Conservation (phyloP, 306 rosid species). For the Astragalus glycyphyllos region DNA sequence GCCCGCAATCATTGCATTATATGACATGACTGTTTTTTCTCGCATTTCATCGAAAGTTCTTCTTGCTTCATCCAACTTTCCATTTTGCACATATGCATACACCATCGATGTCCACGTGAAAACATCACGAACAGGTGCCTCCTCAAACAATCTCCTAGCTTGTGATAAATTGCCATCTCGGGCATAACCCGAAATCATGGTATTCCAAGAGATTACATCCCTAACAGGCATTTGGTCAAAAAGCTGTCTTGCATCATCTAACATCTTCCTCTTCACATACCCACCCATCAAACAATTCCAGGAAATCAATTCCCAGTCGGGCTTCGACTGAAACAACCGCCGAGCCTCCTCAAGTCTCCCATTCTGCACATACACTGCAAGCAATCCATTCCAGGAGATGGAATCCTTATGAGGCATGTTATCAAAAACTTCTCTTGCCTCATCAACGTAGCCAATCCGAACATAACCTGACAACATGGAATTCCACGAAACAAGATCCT, state of each 20-base stretch:
- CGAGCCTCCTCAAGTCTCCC: slow-evolving; percentile 68
- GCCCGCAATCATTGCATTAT: slow-evolving; percentile 79
- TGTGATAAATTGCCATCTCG: slow-evolving; percentile 60
- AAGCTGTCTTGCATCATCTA: slow-evolving; percentile 59
- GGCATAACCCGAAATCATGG: slow-evolving; percentile 78
- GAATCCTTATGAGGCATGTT: slow-evolving; percentile 63
- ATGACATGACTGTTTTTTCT: slow-evolving; percentile 60
- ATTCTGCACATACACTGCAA: slow-evolving; percentile 74
- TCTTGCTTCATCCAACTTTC: slow-evolving; percentile 71
- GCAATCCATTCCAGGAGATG: slow-evolving; percentile 80
- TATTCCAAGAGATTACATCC: slow-evolving; percentile 77
- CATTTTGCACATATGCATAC: slow-evolving; percentile 71
- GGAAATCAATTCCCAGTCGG: slow-evolving; percentile 64
- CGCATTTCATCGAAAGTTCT: slow-evolving; percentile 67
- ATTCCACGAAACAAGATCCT: slow-evolving; percentile 82
- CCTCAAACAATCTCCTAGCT: slow-evolving; percentile 69
- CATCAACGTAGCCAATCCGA: slow-evolving; percentile 64
- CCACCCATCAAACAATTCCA: slow-evolving; percentile 94
- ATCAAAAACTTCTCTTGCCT: slow-evolving; percentile 65
- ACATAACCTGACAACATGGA: slow-evolving; percentile 84
- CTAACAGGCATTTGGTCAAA: slow-evolving; percentile 67
- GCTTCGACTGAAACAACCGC: slow-evolving; percentile 55
- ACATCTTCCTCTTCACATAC: slow-evolving; percentile 60
- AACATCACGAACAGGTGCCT: slow-evolving; percentile 63
- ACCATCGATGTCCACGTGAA: slow-evolving; percentile 80